A percentile compares a stretch with the other conserved stretches of the same genome.
Conservation (phyloP, 768 basidiomycete genomes). For the Candolleomyces aberdarensis region DNA sequence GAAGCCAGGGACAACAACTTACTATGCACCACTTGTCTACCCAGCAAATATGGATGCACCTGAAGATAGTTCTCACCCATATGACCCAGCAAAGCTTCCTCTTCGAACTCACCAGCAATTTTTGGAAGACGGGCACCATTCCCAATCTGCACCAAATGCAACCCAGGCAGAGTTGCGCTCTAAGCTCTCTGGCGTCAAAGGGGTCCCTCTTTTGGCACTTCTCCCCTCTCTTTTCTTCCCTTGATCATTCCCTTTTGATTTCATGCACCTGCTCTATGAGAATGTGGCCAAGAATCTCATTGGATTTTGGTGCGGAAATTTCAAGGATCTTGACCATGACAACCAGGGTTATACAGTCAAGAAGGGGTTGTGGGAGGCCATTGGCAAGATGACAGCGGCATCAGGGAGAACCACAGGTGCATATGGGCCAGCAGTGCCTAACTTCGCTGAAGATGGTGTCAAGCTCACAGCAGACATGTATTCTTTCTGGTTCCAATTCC, state of each 20-base stretch:
- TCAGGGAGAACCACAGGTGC: conserved; percentile 11
- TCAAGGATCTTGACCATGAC: conserved; percentile 30
- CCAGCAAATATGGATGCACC: not conserved
- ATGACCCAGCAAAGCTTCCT: not conserved
- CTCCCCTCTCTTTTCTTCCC: conserved; percentile 35
- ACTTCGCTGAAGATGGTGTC: conserved; percentile 36
- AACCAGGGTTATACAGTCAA: conserved; percentile 21
- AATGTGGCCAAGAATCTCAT: conserved; percentile 38
- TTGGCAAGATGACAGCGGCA: conserved; percentile 8
- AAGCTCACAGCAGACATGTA: conserved; percentile 40
- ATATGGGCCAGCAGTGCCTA: conserved; percentile 30
- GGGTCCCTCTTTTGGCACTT: conserved; percentile 25
- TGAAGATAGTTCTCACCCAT: not conserved
- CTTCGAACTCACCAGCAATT: not conserved
- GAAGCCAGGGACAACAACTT: conserved; percentile 6
- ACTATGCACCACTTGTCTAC: conserved; percentile 24
- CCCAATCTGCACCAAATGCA: conserved; percentile 13
- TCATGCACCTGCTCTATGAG: conserved; percentile 44
- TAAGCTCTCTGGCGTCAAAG: conserved; percentile 31
- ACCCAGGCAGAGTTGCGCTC: conserved; percentile 16
- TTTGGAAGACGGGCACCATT: conserved; percentile 2
- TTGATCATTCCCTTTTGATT: conserved; percentile 38
- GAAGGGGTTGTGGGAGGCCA: conserved; percentile 12
- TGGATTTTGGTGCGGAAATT: conserved; percentile 35
- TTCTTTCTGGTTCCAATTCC: conserved; percentile 36